Conservation (phyloP, 2,329 filamentous ascomycete species). For the Fusarium abutilonis region DNA sequence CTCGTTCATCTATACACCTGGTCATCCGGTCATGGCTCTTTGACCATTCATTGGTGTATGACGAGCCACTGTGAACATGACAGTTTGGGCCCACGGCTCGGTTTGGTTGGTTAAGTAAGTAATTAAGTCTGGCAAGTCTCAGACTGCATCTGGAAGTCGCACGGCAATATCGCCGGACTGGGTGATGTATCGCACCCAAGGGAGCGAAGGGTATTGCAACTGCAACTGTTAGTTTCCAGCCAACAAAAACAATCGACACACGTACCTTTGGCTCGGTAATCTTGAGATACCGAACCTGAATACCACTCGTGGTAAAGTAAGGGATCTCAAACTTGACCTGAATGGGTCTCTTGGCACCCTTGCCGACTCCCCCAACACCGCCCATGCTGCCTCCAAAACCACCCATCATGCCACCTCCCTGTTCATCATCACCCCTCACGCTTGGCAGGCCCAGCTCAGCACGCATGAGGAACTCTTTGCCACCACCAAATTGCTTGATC, state of each 20-base stretch:
- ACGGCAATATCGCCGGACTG: slow-evolving; percentile 98
- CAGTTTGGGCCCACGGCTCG: slow-evolving; percentile 10
- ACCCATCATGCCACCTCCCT: slow-evolving; percentile 96
- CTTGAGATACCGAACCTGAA: slow-evolving; percentile 98
- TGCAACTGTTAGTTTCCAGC: slow-evolving; percentile 51
- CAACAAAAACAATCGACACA: slow-evolving; percentile 13
- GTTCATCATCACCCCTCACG: slow-evolving; percentile 94
- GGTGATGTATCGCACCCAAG: slow-evolving; percentile 98
- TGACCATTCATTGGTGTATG: slow-evolving; percentile 1
- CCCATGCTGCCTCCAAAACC: slow-evolving; percentile 98
- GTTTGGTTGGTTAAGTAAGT: slow-evolving; percentile 30
- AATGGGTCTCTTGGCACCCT: slow-evolving; percentile 92
- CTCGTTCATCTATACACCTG: slow-evolving; percentile 22
- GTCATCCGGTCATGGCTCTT: slow-evolving; percentile 9
- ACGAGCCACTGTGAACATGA: slow-evolving; percentile 1
- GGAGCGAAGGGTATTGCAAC: slow-evolving; percentile 97
- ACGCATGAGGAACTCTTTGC: slow-evolving; percentile 98
- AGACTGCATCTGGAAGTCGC: slow-evolving; percentile 88
- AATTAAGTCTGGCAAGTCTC: slow-evolving; percentile 45
- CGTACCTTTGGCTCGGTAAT: slow-evolving; percentile 98
- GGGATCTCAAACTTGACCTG: slow-evolving; percentile 99
- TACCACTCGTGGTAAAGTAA: slow-evolving; percentile 99
- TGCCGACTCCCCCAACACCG: slow-evolving; percentile 78
- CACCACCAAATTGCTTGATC: slow-evolving; percentile 99
- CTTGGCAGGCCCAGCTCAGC: slow-evolving; percentile 94